A percentile compares a stretch with the other conserved stretches of the same genome.
These are phyloP conservation scores for Brasenia schreberi DNA, from an alignment of 164 flowering plant species.

Conservation along the genomic window DNA sequence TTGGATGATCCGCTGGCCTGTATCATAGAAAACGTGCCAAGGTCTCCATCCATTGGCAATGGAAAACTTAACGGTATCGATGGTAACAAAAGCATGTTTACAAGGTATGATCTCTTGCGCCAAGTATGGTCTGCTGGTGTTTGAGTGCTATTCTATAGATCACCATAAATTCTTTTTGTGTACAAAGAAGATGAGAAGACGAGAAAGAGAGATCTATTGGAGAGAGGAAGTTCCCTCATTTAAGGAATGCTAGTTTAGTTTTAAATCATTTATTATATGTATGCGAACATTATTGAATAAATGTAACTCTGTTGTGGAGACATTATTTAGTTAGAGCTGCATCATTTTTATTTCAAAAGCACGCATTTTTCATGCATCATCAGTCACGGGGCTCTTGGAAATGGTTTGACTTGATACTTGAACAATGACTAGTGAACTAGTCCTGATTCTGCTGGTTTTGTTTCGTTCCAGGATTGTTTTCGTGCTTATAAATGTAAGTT, in stretches of 20 bases:
- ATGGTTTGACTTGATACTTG: too few relatives aligned
- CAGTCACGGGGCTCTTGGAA: too few relatives aligned
- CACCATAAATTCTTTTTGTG: not conserved
- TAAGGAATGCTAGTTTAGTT: not conserved
- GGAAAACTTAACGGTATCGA: slow-evolving; percentile 9
- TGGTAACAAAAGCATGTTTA: slow-evolving; percentile 17
- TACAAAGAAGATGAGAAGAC: not conserved
- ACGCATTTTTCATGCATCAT: too few relatives aligned
- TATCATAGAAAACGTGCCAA: slow-evolving; percentile 34
- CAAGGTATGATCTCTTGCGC: slow-evolving; percentile 70
- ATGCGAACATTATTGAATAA: not conserved
- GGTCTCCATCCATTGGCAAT: slow-evolving; percentile 22
- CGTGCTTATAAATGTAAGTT: too few relatives aligned
- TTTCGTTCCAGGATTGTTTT: too few relatives aligned
- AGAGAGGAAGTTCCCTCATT: not conserved
- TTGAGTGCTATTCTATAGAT: not conserved
- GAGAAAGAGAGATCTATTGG: not conserved
- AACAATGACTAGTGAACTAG: too few relatives aligned
- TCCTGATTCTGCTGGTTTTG: too few relatives aligned
- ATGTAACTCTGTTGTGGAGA: not conserved
- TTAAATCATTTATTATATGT: not conserved
- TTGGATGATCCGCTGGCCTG: slow-evolving; percentile 55
- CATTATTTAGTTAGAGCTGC: not conserved
- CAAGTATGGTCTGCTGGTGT: slow-evolving; percentile 51
- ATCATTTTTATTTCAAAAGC: not conserved